phyloP scores from a whole-genome alignment of 192 early-diverging fungal genomes.

The Irineochytrium annulatum region DNA sequence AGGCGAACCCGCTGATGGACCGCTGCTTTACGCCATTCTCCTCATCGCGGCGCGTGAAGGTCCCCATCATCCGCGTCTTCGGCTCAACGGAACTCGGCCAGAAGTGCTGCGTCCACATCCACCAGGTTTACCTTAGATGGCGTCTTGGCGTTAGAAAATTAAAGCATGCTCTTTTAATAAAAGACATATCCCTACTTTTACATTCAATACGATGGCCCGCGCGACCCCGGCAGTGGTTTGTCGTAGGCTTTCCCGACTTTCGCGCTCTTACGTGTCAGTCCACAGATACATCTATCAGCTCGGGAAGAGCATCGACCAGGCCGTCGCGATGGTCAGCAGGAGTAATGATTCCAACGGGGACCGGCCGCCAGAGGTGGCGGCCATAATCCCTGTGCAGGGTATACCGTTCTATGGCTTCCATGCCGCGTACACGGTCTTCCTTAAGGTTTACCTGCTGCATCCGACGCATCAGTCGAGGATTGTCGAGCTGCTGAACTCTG shows the following conservation, averaged over 20 bases:
- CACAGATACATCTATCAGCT: conserved; percentile 51
- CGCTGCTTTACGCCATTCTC: not conserved
- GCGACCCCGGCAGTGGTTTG: conserved; percentile 18
- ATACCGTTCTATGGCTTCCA: conserved; percentile 88
- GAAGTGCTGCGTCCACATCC: conserved; percentile 77
- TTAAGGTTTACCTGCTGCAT: conserved; percentile 67
- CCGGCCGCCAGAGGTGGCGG: conserved; percentile 49
- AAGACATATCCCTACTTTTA: conserved; percentile 79
- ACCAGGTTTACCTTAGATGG: conserved; percentile 49
- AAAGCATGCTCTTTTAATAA: not conserved
- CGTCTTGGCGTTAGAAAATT: not conserved
- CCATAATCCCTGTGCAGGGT: conserved; percentile 70
- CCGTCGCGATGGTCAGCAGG: conserved; percentile 46
- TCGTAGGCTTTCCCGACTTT: not conserved
- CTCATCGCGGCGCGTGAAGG: conserved; percentile 23
- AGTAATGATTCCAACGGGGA: not conserved
- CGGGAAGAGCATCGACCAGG: conserved; percentile 66
- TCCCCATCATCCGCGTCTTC: conserved; percentile 80
- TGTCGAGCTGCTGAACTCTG: conserved; percentile 62
- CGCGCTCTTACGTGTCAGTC: conserved; percentile 7
- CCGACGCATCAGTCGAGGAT: conserved; percentile 55
- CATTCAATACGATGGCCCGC: conserved; percentile 59
- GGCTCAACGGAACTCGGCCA: conserved; percentile 67
- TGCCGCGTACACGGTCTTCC: conserved; percentile 59
- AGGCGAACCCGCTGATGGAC: conserved; percentile 18